phyloP scores from a whole-genome alignment of 2,329 filamentous ascomycete species.

The Paraphaeosphaeria minitans region DNA sequence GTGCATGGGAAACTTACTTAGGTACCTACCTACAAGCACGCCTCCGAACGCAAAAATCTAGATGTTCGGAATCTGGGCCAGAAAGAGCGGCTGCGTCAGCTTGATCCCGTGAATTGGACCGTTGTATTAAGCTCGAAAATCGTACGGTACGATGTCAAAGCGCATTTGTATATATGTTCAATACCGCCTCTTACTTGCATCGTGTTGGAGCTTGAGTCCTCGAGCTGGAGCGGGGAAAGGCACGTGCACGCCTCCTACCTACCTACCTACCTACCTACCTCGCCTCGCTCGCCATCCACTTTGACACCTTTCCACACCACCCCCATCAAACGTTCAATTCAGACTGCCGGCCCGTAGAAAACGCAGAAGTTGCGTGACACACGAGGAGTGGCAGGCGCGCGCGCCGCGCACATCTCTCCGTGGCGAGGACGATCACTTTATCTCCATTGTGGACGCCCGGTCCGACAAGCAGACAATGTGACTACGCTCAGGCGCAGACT shows the following conservation, averaged over 20 bases:
- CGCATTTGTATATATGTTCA: background rate
- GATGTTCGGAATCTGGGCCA: constrained; percentile 5
- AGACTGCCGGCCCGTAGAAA: background rate
- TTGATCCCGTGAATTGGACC: background rate
- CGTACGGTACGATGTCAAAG: too few relatives aligned
- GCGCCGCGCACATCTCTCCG: background rate
- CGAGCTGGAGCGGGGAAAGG: background rate
- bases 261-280: too few relatives aligned
- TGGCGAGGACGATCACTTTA: background rate
- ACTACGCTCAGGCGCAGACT: constrained; percentile 9
- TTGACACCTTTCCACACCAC: too few relatives aligned
- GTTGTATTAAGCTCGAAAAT: background rate
- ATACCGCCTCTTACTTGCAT: background rate
- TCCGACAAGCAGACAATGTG: constrained; percentile 16
- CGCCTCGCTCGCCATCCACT: too few relatives aligned
- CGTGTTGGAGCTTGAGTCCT: background rate
- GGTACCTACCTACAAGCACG: constrained; percentile 49
- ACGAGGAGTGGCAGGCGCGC: background rate
- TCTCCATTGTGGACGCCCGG: constrained; percentile 20
- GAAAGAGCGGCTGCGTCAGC: constrained; percentile 16
- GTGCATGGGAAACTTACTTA: constrained; percentile 57
- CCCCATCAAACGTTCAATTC: background rate
- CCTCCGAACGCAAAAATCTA: constrained; percentile 57
- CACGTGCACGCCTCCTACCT: background rate
- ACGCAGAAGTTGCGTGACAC: background rate